Conservation (phyloP, 1,284 basidiomycete species). For the Pholiota adiposa region DNA sequence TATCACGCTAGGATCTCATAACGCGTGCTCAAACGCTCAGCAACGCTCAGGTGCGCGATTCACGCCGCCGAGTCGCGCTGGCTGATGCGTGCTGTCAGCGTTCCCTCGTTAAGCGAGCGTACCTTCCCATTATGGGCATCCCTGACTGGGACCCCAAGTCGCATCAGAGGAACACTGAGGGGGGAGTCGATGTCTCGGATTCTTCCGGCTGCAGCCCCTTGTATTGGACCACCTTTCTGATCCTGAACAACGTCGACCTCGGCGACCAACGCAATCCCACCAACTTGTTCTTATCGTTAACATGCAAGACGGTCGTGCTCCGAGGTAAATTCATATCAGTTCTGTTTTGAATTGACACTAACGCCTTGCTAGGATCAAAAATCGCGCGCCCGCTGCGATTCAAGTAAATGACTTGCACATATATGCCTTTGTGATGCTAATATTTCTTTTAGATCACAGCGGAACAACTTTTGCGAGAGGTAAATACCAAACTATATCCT, state of each 20-base stretch:
- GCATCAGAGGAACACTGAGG: too few relatives aligned
- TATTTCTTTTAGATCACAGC: conserved; percentile 80
- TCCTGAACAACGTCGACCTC: neutral
- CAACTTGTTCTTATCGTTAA: neutral
- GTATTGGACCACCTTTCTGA: too few relatives aligned
- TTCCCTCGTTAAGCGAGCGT: too few relatives aligned
- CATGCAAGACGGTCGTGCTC: conserved; percentile 58
- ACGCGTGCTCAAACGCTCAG: too few relatives aligned
- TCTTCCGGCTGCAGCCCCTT: too few relatives aligned
- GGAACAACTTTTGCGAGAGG: conserved; percentile 96
- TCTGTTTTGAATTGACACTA: neutral
- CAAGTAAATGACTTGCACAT: conserved; percentile 54
- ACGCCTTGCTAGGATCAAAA: conserved; percentile 73
- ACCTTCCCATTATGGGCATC: too few relatives aligned
- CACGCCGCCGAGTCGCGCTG: too few relatives aligned
- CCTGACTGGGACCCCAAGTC: too few relatives aligned
- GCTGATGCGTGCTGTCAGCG: too few relatives aligned
- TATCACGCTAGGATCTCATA: too few relatives aligned
- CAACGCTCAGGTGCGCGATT: too few relatives aligned
- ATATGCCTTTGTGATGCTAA: conserved; percentile 7
- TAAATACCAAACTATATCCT: conserved; percentile 33
- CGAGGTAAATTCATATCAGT: conserved; percentile 37
- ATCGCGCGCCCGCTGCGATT: conserved; percentile 90
- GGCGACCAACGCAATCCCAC: neutral
- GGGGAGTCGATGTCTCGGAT: too few relatives aligned